Evolutionary conservation across 805 yeast species (phyloP).

Genomic region (Saccharomycopsis oosterbeekiorum): DNA sequence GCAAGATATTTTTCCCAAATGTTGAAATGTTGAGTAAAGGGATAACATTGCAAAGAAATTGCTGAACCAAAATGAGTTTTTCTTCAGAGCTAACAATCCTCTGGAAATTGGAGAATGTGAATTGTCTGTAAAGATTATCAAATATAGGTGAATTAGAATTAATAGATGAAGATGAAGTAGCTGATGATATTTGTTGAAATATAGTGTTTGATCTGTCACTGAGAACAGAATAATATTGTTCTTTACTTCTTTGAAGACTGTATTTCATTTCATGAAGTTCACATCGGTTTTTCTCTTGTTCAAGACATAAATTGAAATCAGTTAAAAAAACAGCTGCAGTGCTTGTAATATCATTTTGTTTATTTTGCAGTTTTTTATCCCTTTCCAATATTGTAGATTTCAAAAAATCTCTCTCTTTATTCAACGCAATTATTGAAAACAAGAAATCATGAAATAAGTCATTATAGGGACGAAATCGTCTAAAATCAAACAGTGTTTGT

Average conservation of each 20-base stretch:
- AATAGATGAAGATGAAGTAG: background rate
- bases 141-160: background rate
- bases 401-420: background rate
- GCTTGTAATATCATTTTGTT: background rate
- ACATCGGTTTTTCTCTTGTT: background rate
- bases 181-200: background rate
- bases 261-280: background rate
- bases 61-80: slow-evolving; percentile 7
- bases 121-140: background rate
- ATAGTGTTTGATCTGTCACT: background rate
- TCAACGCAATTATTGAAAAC: background rate
- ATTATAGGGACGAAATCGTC: slow-evolving; percentile 6
- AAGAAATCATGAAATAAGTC: slow-evolving; percentile 7
- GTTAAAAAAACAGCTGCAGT: background rate
- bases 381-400: background rate
- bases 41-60: slow-evolving; percentile 7
- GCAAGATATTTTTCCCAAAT: background rate
- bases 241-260: background rate
- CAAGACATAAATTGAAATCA: background rate
- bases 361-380: background rate
- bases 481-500: slow-evolving; percentile 4
- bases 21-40: slow-evolving; percentile 7
- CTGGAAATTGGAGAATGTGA: background rate
- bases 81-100: background rate
- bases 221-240: background rate